Conservation (phyloP, 768 basidiomycete species). For the Pleurotus tuoliensis region DNA sequence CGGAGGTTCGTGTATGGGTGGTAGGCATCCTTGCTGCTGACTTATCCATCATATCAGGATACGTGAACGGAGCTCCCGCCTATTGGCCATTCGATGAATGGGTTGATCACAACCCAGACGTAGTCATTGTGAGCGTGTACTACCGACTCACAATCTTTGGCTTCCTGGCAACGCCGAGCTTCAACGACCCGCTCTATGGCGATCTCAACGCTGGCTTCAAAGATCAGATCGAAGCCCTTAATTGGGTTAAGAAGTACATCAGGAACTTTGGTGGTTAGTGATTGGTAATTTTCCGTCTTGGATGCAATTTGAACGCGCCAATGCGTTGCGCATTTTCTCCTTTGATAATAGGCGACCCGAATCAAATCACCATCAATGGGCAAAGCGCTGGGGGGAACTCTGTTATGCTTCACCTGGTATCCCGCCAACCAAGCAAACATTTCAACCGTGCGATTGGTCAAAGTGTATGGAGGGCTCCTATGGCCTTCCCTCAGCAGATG, state of each 20-base stretch:
- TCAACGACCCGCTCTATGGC: background rate
- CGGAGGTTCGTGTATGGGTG: conserved; percentile 26
- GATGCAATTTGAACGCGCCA: background rate
- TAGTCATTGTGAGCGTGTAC: background rate
- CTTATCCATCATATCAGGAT: conserved; percentile 29
- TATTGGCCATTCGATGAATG: conserved; percentile 66
- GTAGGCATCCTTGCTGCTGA: background rate
- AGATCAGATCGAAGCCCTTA: conserved; percentile 28
- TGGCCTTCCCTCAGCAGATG: conserved; percentile 49
- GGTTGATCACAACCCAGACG: conserved; percentile 40
- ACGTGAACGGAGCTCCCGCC: conserved; percentile 52
- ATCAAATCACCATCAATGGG: conserved; percentile 38
- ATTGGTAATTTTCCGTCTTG: no score
- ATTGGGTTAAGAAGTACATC: conserved; percentile 58
- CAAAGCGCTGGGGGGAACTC: background rate
- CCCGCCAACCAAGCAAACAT: conserved; percentile 32
- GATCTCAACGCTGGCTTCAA: conserved; percentile 2
- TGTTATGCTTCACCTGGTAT: conserved; percentile 53
- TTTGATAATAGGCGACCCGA: conserved; percentile 26
- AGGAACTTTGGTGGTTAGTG: conserved; percentile 43
- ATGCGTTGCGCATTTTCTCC: no score
- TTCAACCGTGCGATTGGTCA: conserved; percentile 59
- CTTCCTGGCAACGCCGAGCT: conserved; percentile 38
- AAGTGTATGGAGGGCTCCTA: conserved; percentile 50
- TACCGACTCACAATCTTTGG: conserved; percentile 26